Base-by-base conservation (phyloP, 306 rosid species). In the Vigna nakashimae region DNA sequence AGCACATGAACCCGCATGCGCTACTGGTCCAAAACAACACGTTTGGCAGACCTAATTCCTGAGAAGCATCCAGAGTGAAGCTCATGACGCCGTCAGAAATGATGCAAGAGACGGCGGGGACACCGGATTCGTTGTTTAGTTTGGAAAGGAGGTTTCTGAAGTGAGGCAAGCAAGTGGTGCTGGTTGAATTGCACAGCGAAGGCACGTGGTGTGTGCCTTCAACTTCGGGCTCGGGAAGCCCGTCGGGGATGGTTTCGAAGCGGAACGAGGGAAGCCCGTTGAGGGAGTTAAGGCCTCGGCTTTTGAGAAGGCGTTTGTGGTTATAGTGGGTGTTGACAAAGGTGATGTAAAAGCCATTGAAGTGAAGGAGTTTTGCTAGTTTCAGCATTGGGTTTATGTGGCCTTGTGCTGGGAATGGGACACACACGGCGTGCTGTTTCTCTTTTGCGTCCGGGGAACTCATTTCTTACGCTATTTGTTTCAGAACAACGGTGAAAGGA, bases 1-100 rank as follows among this genome's bases (percentile, higher is more conserved):
- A 91, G 4, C 87, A 87, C 71, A 86, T 52, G 71, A 86, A 87
- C 1, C 91, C 91, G 71, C 90, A 89, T 0, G 90, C 88, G 34
- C 90, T 84, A 0, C 80, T 64, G 0, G 93, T 86, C 89, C 88
- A 87, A 22, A 89, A 83, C 0, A 84, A 9, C 1, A 85, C 88
- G 0, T 58, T 55, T 0, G 90, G 90, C 0, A 89, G 26, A 0
- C 74, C 81, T 11, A 89, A 43, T 14, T 89, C 86, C 1, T 73
- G 14, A 0, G 92, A 89, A 22, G 85, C 90, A 0, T 67, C 82
- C 0, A 82, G 8, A 18, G 90, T 79, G 75, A 91, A 91, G 22
- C 71, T 77, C 91, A 83, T 80, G 57, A 0, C 0, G 13, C 85
- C 89, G 57, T 91, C 90, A 0, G 89, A 76, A 45, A 91, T 84